These are phyloP conservation scores for Talaromyces stipitatus DNA, from an alignment of 495 filamentous ascomycete genomes.

Conservation along the genomic window DNA sequence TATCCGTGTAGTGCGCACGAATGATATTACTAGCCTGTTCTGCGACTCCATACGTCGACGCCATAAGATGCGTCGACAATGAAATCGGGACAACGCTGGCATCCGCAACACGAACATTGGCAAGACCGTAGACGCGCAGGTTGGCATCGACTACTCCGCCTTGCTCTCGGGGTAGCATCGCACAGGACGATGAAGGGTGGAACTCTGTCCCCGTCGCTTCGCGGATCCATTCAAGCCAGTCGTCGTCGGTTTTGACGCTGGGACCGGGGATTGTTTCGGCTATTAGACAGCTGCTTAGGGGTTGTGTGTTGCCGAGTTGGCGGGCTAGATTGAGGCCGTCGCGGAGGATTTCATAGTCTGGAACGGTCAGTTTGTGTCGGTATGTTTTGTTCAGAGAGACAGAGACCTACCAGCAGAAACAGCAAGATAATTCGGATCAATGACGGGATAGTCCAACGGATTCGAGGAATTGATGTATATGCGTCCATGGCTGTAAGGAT, in stretches of 20 bases:
- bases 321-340: conserved; percentile 27
- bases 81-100: conserved; percentile 42
- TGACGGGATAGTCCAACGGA: conserved; percentile 26
- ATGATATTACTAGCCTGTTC: conserved; percentile 49
- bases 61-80: conserved; percentile 40
- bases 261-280: conserved; percentile 18
- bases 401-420: conserved; percentile 20
- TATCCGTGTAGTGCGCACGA: conserved; percentile 18
- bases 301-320: conserved; percentile 16
- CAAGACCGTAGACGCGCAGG: conserved; percentile 39
- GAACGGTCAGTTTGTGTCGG: not conserved
- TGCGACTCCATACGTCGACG: conserved; percentile 52
- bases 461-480: conserved; percentile 29
- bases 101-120: conserved; percentile 45
- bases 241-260: conserved; percentile 14
- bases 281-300: conserved; percentile 17
- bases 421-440: conserved; percentile 27
- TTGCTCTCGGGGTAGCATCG: conserved; percentile 38
- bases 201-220: conserved; percentile 25
- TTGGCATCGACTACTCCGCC: conserved; percentile 44
- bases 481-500: conserved; percentile 26
- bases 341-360: conserved; percentile 27
- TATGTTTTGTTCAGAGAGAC: not conserved
- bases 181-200: conserved; percentile 43
- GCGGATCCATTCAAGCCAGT: conserved; percentile 20